phyloP scores from a whole-genome alignment of 108 stramenopile species.

The Hondaea fermentalgiana region DNA sequence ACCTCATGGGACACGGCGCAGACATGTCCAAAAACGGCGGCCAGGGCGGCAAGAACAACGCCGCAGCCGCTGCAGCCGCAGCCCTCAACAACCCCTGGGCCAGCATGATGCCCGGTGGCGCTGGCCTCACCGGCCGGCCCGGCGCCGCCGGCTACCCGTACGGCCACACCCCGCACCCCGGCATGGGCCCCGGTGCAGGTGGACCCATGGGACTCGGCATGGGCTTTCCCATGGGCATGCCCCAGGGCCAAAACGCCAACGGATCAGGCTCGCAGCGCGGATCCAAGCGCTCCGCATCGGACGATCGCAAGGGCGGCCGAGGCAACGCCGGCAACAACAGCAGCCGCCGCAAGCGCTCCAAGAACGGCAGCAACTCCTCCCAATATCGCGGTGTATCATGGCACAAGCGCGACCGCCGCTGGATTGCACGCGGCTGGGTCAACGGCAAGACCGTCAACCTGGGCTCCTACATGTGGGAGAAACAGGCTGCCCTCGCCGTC shows the following conservation, averaged over 20 bases:
- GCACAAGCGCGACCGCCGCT: slow-evolving; percentile 20
- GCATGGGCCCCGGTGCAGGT: background rate
- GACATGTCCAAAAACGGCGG: background rate
- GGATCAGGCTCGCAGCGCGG: background rate
- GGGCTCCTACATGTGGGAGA: background rate
- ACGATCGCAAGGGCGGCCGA: background rate
- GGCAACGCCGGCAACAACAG: background rate
- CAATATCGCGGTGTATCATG: background rate
- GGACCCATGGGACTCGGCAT: background rate
- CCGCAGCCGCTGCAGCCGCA: background rate
- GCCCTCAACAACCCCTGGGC: background rate
- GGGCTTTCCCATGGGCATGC: background rate
- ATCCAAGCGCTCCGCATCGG: background rate
- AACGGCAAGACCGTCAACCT: background rate
- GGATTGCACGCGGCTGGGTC: slow-evolving; percentile 1
- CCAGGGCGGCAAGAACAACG: background rate
- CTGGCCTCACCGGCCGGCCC: background rate
- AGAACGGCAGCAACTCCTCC: background rate
- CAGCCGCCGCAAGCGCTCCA: background rate
- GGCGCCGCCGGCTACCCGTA: background rate
- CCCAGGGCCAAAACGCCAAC: background rate
- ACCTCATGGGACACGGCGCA: background rate
- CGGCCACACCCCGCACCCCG: background rate
- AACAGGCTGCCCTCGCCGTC: slow-evolving; percentile 9
- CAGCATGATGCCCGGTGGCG: background rate